Percentiles rank a stretch among this genome's conserved stretches.
phyloP scores from a whole-genome alignment of 495 filamentous ascomycete genomes.

The Tuber magnatum region DNA sequence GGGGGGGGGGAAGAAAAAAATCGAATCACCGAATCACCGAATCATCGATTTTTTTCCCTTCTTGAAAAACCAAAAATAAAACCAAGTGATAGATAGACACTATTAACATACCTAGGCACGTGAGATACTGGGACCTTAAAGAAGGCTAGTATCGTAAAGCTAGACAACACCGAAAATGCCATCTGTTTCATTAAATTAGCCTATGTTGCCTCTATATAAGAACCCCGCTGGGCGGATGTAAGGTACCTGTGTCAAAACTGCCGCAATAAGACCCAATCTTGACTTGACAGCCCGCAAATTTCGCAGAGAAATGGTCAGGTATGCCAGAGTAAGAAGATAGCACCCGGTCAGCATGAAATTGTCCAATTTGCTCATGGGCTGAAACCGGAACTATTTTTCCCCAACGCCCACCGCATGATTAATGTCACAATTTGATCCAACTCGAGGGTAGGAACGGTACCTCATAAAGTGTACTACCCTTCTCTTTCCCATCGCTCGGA shows the following conservation, averaged over 20 bases:
- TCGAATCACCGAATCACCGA: slow-evolving; percentile 9
- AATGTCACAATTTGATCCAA: slow-evolving; percentile 54
- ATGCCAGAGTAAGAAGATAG: slow-evolving; percentile 53
- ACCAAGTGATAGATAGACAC: slow-evolving; percentile 5
- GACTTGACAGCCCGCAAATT: slow-evolving; percentile 62
- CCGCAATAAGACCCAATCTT: slow-evolving; percentile 56
- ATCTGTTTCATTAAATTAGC: slow-evolving; percentile 44
- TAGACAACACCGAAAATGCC: slow-evolving; percentile 57
- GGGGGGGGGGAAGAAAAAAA: neutral
- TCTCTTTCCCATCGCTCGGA: slow-evolving; percentile 50
- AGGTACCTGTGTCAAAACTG: slow-evolving; percentile 52
- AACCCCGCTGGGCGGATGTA: neutral
- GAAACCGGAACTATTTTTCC: slow-evolving; percentile 61
- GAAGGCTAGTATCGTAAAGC: slow-evolving; percentile 57
- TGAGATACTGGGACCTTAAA: slow-evolving; percentile 56
- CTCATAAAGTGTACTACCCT: slow-evolving; percentile 56
- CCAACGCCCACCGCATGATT: slow-evolving; percentile 15
- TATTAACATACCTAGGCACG: slow-evolving; percentile 47
- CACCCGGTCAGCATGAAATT: slow-evolving; percentile 53
- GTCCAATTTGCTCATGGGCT: slow-evolving; percentile 56
- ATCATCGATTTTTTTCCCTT: slow-evolving; percentile 8
- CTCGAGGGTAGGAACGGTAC: slow-evolving; percentile 34
- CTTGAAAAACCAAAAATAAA: slow-evolving; percentile 41
- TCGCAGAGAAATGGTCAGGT: slow-evolving; percentile 54
- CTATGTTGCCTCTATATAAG: neutral